These are phyloP conservation scores for Neofusicoccum ribis DNA, from an alignment of 2,329 filamentous ascomycete species.

Conservation along the genomic window DNA sequence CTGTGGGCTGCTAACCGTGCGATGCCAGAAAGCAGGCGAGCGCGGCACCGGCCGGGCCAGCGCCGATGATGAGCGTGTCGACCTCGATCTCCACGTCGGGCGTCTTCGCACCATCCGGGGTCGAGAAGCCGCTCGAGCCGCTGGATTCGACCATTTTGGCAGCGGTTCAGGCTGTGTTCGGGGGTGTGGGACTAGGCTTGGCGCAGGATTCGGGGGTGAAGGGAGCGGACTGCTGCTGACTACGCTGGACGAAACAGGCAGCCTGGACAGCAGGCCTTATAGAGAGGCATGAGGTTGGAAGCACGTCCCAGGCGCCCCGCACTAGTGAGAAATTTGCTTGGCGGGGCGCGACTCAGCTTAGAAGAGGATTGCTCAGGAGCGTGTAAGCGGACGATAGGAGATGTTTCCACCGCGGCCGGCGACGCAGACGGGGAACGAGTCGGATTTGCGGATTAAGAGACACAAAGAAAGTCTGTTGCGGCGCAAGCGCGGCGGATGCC, in stretches of 20 bases:
- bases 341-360: neutral
- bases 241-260: no score
- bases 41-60: conserved; percentile 57
- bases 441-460: neutral
- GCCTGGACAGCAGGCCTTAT: no score
- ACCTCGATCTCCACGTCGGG: conserved; percentile 33
- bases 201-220: no score
- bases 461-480: neutral
- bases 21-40: conserved; percentile 55
- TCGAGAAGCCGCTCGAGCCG: neutral
- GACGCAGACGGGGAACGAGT: neutral
- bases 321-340: neutral
- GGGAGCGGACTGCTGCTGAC: no score
- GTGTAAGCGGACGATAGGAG: neutral
- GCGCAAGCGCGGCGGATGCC: neutral
- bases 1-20: conserved; percentile 39
- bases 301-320: neutral
- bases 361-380: neutral
- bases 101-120: neutral
- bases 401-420: neutral
- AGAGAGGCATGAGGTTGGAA: no score
- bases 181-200: no score
- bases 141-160: neutral
- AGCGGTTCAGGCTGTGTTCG: no score
- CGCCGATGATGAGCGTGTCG: conserved; percentile 53